These are phyloP conservation scores for Nepenthes mirabilis DNA, from an alignment of 148 eudicot genomes.

Conservation along the genomic window DNA sequence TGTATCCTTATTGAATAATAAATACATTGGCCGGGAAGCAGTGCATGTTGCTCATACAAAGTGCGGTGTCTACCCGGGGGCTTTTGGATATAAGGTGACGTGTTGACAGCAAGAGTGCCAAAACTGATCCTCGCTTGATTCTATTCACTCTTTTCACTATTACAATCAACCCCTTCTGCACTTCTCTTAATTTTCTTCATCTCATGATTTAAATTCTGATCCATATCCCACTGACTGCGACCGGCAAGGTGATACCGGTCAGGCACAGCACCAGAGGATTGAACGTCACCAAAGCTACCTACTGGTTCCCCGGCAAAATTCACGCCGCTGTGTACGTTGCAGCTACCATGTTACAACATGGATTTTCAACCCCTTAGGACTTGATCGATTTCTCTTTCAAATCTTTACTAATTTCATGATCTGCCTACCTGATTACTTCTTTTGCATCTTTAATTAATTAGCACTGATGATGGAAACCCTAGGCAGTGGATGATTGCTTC, in stretches of 20 bases:
- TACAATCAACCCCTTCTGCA: constrained; percentile 9
- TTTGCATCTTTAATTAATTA: too few species aligned
- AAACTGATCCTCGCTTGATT: background rate
- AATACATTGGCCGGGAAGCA: constrained; percentile 8
- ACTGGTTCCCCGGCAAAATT: constrained; percentile 7
- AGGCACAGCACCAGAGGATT: constrained; percentile 17
- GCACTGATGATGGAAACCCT: too few species aligned
- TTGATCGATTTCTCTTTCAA: background rate
- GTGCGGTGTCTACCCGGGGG: constrained; percentile 8
- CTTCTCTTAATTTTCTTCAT: background rate
- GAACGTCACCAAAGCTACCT: constrained; percentile 6
- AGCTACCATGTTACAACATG: constrained; percentile 18
- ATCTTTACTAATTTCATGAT: too few species aligned
- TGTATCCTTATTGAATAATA: too few species aligned
- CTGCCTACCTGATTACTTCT: too few species aligned
- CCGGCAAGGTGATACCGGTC: constrained; percentile 14
- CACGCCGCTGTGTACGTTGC: constrained; percentile 9
- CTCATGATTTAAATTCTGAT: background rate
- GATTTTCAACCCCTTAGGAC: constrained; percentile 9
- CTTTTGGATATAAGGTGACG: constrained; percentile 12
- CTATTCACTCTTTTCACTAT: constrained; percentile 7
- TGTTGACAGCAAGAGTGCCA: constrained; percentile 8
- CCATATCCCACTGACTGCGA: background rate
- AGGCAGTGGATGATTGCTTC: too few species aligned
- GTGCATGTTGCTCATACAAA: constrained; percentile 16